Evolutionary conservation across 2,329 filamentous ascomycete species (phyloP).

Genomic region (Alternaria incomplexa): DNA sequence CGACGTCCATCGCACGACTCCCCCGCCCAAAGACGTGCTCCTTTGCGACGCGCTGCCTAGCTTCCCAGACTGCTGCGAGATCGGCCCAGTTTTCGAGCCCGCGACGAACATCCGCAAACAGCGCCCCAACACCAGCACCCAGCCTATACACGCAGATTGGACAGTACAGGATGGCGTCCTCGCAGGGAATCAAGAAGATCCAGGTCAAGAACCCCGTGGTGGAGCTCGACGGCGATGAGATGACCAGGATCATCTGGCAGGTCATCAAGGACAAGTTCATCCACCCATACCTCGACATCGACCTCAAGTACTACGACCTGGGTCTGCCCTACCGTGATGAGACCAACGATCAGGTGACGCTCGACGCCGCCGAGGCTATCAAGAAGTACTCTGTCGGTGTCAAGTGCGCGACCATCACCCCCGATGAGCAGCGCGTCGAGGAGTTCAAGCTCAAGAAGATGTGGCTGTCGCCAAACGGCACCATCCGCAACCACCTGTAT

Average conservation of each 20-base stretch:
- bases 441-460: conserved; percentile 99
- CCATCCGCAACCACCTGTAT: conserved; percentile 69
- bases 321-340: conserved; percentile 93
- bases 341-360: conserved; percentile 94
- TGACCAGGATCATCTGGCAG: conserved; percentile 99
- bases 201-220: conserved; percentile 99
- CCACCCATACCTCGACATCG: conserved; percentile 92
- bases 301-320: conserved; percentile 97
- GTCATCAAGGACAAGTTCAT: conserved; percentile 99
- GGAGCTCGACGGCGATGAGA: conserved; percentile 92
- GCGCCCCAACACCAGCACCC: conserved; percentile 6
- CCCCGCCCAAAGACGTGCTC: conserved; percentile 27
- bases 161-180: conserved; percentile 43
- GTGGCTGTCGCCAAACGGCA: conserved; percentile 99
- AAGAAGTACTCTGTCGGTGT: conserved; percentile 99
- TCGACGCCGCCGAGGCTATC: conserved; percentile 95
- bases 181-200: conserved; percentile 93
- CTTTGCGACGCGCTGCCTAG: conserved; percentile 41
- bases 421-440: conserved; percentile 93
- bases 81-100: conserved; percentile 28
- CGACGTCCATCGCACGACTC: conserved; percentile 27
- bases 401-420: conserved; percentile 99
- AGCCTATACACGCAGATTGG: conserved; percentile 14
- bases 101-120: conserved; percentile 19
- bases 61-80: conserved; percentile 31